phyloP scores from a whole-genome alignment of 2,329 filamentous ascomycete species.

The Catunica adiposa region DNA sequence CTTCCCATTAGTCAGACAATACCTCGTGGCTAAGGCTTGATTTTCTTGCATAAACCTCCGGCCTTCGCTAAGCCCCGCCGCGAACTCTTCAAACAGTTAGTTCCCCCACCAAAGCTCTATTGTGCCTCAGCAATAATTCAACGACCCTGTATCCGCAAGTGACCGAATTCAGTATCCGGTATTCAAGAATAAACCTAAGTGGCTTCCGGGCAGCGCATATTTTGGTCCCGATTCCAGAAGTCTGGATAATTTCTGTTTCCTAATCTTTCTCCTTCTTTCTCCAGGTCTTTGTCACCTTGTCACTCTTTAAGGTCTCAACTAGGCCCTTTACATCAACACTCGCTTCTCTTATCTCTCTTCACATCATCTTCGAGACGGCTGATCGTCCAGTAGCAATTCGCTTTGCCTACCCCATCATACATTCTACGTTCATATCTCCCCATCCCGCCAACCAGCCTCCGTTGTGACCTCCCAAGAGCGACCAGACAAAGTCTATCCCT shows the following conservation, averaged over 20 bases:
- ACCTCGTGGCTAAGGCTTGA: neutral
- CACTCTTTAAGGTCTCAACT: neutral
- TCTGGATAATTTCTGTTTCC: neutral
- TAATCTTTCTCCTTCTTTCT: neutral
- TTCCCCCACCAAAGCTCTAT: neutral
- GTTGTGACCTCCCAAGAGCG: neutral
- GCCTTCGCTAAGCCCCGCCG: neutral
- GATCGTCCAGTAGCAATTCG: neutral
- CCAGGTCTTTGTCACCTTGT: neutral
- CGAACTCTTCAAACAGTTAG: neutral
- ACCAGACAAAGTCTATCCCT: neutral
- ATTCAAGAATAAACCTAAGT: neutral
- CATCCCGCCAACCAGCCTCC: neutral
- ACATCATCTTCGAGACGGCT: neutral
- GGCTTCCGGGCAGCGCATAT: neutral
- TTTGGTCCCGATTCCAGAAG: neutral
- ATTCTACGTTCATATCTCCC: neutral
- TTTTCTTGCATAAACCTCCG: neutral
- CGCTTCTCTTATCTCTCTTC: neutral
- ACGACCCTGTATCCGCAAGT: neutral
- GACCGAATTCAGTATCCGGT: neutral
- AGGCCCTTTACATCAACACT: neutral
- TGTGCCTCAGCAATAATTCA: neutral
- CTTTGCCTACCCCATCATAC: neutral
- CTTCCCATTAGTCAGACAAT: neutral